A percentile compares a stretch with the other conserved stretches of the same genome.
Conservation (phyloP, 257 asterid species). For the Schizonepeta tenuifolia region DNA sequence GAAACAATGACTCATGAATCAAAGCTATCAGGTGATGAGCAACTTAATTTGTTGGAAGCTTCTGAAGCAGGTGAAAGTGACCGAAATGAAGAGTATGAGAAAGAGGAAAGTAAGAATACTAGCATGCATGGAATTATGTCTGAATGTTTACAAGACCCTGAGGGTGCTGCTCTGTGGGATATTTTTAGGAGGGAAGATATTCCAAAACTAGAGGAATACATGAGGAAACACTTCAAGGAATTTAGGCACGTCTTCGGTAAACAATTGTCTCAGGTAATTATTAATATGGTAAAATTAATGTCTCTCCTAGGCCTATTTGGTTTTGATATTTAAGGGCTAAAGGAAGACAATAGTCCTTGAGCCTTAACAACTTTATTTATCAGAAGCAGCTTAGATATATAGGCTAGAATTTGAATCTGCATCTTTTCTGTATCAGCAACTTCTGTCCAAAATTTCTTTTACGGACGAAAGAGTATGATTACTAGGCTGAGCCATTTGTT, state of each 20-base stretch:
- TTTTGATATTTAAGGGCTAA: background rate
- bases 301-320: background rate
- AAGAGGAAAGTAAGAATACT: slow-evolving; percentile 29
- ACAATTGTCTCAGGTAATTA: slow-evolving; percentile 62
- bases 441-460: background rate
- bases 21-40: slow-evolving; percentile 20
- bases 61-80: slow-evolving; percentile 29
- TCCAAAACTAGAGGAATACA: slow-evolving; percentile 65
- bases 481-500: slow-evolving; percentile 23
- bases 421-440: background rate
- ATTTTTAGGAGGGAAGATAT: slow-evolving; percentile 88
- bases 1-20: slow-evolving; percentile 22
- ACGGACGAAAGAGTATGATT: background rate
- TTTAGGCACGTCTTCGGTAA: slow-evolving; percentile 56
- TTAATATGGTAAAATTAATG: slow-evolving; percentile 21
- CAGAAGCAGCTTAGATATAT: slow-evolving; percentile 11
- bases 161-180: slow-evolving; percentile 95
- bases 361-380: slow-evolving; percentile 4
- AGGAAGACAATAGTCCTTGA: background rate
- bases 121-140: slow-evolving; percentile 30
- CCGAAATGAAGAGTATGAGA: slow-evolving; percentile 19
- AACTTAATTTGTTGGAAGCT: slow-evolving; percentile 30
- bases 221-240: slow-evolving; percentile 58
- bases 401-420: background rate
- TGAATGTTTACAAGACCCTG: slow-evolving; percentile 44